Conservation (phyloP, 768 basidiomycete species). For the Gloeopeniophorella convolvens region DNA sequence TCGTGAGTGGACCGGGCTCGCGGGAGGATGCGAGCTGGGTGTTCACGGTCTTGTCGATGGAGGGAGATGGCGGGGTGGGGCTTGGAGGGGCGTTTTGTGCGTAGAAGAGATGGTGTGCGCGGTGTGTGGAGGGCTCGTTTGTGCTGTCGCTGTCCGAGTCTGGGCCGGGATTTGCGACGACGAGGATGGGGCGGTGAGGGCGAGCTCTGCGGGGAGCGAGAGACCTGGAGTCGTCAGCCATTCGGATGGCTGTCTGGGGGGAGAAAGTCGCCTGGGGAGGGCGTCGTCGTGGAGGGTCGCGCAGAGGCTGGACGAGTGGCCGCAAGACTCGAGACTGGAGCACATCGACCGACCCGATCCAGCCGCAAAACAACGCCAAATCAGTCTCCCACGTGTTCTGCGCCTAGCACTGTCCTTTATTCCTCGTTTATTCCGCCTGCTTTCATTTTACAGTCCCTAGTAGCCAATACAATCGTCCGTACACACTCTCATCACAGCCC, state of each 20-base stretch:
- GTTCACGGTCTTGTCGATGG: conserved; percentile 23
- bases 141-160: conserved; percentile 38
- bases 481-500: too few relatives aligned
- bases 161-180: conserved; percentile 57
- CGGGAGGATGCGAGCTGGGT: conserved; percentile 23
- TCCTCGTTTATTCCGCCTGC: too few relatives aligned
- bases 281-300: too few relatives aligned
- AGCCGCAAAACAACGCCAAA: too few relatives aligned
- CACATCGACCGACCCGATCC: too few relatives aligned
- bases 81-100: conserved; percentile 24
- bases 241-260: conserved; percentile 22
- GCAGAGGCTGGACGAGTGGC: too few relatives aligned
- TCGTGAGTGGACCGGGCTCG: conserved; percentile 31
- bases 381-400: too few relatives aligned
- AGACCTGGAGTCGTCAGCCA: conserved; percentile 58
- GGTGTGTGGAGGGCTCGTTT: conserved; percentile 23
- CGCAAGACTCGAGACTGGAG: too few relatives aligned
- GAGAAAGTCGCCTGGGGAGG: not conserved
- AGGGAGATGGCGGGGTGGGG: conserved; percentile 27
- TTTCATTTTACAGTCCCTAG: too few relatives aligned
- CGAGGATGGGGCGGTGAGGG: conserved; percentile 35
- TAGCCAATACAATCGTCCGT: too few relatives aligned
- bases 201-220: conserved; percentile 29
- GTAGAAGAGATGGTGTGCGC: conserved; percentile 20
- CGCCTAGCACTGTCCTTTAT: too few relatives aligned